These are phyloP conservation scores for Casuarina equisetifolia DNA, from an alignment of 306 rosid genomes.

Conservation along the genomic window DNA sequence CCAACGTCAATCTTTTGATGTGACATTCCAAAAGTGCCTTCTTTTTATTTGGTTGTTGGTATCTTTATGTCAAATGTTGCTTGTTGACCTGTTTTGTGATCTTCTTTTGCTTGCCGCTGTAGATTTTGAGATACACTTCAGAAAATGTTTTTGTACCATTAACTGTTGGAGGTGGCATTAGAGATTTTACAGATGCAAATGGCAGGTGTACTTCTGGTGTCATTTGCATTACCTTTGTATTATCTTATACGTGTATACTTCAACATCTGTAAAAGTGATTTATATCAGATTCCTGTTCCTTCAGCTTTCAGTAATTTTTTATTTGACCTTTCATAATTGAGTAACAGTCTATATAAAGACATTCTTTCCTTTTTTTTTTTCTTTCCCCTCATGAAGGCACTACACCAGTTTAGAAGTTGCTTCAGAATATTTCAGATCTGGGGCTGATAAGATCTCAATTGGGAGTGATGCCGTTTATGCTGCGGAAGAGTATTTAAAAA, in stretches of 20 bases:
- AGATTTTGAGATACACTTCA: slow-evolving; percentile 85
- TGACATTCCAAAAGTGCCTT: not conserved
- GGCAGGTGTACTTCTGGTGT: slow-evolving; percentile 65
- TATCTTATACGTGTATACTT: slow-evolving; percentile 15
- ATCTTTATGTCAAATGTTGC: not conserved
- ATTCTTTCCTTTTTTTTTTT: not conserved
- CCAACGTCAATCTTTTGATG: not conserved
- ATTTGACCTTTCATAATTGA: not conserved
- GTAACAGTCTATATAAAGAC: not conserved
- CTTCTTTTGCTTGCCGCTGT: slow-evolving; percentile 23
- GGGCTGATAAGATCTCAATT: slow-evolving; percentile 96
- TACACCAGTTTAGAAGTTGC: slow-evolving; percentile 98
- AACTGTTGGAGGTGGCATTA: slow-evolving; percentile 98
- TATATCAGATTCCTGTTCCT: not conserved
- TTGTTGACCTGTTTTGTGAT: not conserved
- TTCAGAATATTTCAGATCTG: slow-evolving; percentile 95
- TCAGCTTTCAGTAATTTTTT: slow-evolving; percentile 1
- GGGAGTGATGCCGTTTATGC: slow-evolving; percentile 99
- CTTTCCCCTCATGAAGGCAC: slow-evolving; percentile 45
- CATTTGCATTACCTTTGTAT: slow-evolving; percentile 1
- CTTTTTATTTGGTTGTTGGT: too few species aligned
- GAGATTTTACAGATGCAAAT: slow-evolving; percentile 85
- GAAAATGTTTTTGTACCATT: slow-evolving; percentile 96
- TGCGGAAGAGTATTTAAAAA: slow-evolving; percentile 83
- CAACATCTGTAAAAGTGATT: not conserved